Conservation (phyloP, 2,329 filamentous ascomycete genomes). For the Trichophaea hybrida region DNA sequence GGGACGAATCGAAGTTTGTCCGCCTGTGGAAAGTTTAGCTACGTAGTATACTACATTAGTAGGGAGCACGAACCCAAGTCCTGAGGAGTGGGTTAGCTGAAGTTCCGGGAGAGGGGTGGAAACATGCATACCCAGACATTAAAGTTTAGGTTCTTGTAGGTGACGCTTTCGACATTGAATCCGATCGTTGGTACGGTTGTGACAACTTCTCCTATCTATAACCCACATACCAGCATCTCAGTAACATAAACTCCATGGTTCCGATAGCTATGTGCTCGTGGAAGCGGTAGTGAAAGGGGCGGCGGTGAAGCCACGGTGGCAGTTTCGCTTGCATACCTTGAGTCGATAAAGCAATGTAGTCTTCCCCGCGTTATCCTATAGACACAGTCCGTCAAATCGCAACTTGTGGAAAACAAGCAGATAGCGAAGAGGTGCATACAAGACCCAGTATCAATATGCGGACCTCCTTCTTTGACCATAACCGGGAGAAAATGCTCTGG, state of each 20-base stretch:
- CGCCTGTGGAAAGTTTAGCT: conserved; percentile 35
- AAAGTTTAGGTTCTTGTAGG: conserved; percentile 96
- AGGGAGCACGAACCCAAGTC: conserved; percentile 20
- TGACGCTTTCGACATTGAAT: conserved; percentile 97
- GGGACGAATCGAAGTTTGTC: conserved; percentile 94
- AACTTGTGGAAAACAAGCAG: not conserved
- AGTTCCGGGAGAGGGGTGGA: not conserved
- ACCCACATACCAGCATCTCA: not conserved
- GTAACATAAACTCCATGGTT: not conserved
- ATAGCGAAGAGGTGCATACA: conserved; percentile 38
- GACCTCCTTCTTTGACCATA: conserved; percentile 96
- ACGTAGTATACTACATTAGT: not conserved
- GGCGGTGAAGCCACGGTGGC: not conserved
- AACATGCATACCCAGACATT: conserved; percentile 73
- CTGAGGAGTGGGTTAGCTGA: conserved; percentile 5
- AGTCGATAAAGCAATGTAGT: conserved; percentile 91
- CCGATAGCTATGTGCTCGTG: not conserved
- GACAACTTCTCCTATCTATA: conserved; percentile 90
- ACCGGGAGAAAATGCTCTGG: conserved; percentile 34
- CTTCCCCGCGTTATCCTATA: conserved; percentile 92
- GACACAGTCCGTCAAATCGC: not conserved
- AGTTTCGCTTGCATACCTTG: conserved; percentile 46
- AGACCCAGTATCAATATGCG: conserved; percentile 87
- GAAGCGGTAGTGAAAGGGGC: not conserved
- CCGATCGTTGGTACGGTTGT: conserved; percentile 98